These are phyloP conservation scores for Thalassiosira exigua DNA, from an alignment of 352 stramenopile genomes.

Conservation along the genomic window DNA sequence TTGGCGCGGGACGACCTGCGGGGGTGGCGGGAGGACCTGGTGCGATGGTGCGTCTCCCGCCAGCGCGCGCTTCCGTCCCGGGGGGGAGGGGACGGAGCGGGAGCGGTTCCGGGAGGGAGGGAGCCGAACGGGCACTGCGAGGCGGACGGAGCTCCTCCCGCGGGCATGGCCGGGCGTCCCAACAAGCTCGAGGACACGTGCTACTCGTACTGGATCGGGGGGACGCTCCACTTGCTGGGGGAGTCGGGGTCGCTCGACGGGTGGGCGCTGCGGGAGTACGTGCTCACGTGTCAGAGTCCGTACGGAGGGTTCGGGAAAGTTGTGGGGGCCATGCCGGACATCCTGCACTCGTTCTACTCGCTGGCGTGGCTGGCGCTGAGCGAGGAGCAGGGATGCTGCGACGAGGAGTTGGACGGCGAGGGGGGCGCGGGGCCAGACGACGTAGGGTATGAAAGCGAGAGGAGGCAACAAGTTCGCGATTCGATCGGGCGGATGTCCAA, in stretches of 20 bases:
- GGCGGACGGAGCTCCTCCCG: not conserved
- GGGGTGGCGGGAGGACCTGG: conserved; percentile 63
- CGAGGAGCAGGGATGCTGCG: conserved; percentile 28
- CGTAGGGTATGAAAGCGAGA: conserved; percentile 14
- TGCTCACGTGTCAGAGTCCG: conserved; percentile 61
- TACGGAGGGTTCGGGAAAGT: conserved; percentile 70
- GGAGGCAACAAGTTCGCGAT: conserved; percentile 9
- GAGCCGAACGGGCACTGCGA: conserved; percentile 31
- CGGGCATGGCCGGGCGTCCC: conserved; percentile 72
- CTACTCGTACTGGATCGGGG: conserved; percentile 80
- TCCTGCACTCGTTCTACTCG: conserved; percentile 76
- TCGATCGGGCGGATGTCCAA: conserved; percentile 9
- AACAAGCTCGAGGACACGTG: conserved; percentile 79
- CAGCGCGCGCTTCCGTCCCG: conserved; percentile 44
- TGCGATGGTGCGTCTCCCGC: conserved; percentile 70
- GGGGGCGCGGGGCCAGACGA: not conserved
- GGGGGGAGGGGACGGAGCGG: not conserved
- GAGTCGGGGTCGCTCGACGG: conserved; percentile 42
- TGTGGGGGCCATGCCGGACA: conserved; percentile 48
- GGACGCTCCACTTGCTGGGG: conserved; percentile 41
- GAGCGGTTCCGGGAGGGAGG: no score
- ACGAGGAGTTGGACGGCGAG: conserved; percentile 2
- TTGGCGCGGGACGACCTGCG: conserved; percentile 32
- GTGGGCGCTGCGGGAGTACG: conserved; percentile 41
- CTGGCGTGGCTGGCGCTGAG: conserved; percentile 65